A percentile compares a stretch with the other conserved stretches of the same genome.
Conservation (phyloP, 2,329 filamentous ascomycete genomes). For the Phialophora verrucosa region DNA sequence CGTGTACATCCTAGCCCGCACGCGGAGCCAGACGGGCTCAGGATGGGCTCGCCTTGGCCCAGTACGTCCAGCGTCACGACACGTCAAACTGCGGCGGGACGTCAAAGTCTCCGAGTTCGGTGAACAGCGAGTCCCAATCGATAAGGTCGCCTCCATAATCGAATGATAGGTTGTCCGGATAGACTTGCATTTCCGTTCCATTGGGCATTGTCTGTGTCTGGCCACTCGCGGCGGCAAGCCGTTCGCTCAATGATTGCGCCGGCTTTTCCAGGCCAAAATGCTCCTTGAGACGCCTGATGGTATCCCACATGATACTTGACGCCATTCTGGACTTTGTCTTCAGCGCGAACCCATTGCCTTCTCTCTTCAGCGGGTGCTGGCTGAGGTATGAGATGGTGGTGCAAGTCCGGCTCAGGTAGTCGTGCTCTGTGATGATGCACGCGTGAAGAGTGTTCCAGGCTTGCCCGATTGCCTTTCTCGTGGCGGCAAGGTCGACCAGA, state of each 20-base stretch:
- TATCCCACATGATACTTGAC: conserved; percentile 22
- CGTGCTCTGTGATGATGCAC: conserved; percentile 16
- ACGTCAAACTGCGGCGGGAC: conserved; percentile 16
- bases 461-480: conserved; percentile 17
- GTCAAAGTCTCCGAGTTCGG: conserved; percentile 16
- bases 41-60: not conserved
- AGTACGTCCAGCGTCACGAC: not conserved
- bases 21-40: not conserved
- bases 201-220: not conserved
- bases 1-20: not conserved
- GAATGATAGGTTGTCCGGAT: conserved; percentile 6
- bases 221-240: conserved; percentile 12
- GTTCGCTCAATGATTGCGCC: conserved; percentile 17
- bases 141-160: conserved; percentile 17
- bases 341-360: conserved; percentile 16
- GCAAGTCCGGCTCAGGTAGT: conserved; percentile 18
- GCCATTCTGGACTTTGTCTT: conserved; percentile 20
- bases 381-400: conserved; percentile 23
- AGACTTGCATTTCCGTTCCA: not conserved
- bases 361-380: conserved; percentile 15
- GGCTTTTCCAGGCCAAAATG: conserved; percentile 19
- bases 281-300: conserved; percentile 18
- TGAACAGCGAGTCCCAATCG: conserved; percentile 19
- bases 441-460: conserved; percentile 18
- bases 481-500: conserved; percentile 17